Percentiles rank a stretch among this genome's conserved stretches.
These are phyloP conservation scores for Geranomyces michiganensis DNA, from an alignment of 192 early-diverging fungal species.

Conservation along the genomic window DNA sequence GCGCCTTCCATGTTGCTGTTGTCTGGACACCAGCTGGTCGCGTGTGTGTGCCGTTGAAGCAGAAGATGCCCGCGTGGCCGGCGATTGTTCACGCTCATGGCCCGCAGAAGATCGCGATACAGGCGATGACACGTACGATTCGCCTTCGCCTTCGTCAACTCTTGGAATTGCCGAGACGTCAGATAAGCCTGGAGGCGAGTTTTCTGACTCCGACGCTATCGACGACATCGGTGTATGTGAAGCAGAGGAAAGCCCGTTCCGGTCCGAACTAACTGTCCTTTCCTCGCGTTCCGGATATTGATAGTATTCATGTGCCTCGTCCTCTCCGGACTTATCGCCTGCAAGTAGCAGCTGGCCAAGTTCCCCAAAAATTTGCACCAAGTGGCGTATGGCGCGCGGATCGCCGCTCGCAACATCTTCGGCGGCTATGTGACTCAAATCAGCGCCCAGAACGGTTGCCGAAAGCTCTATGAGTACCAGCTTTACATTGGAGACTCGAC, in stretches of 20 bases:
- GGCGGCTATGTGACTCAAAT: conserved; percentile 29
- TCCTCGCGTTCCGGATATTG: not conserved
- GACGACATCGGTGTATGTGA: not conserved
- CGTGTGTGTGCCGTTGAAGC: not conserved
- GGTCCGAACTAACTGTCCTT: too few species aligned
- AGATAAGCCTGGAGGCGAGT: not conserved
- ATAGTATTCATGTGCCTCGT: not conserved
- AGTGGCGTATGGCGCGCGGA: not conserved
- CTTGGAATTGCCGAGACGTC: conserved; percentile 1
- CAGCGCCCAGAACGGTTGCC: conserved; percentile 11
- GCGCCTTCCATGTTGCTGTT: conserved; percentile 9
- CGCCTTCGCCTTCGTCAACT: not conserved
- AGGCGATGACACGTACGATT: too few species aligned
- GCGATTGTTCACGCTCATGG: too few species aligned
- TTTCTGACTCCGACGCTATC: not conserved
- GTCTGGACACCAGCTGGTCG: not conserved
- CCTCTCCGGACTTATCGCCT: not conserved
- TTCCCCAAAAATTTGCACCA: conserved; percentile 34
- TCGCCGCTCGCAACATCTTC: conserved; percentile 22
- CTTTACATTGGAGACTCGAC: conserved; percentile 25
- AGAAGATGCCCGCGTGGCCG: not conserved
- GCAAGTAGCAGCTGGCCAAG: not conserved
- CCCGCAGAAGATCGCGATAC: too few species aligned
- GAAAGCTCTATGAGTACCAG: conserved; percentile 20
- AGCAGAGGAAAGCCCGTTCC: too few species aligned